Conservation (phyloP, 2,329 filamentous ascomycete species). For the Geosmithia morbida region DNA sequence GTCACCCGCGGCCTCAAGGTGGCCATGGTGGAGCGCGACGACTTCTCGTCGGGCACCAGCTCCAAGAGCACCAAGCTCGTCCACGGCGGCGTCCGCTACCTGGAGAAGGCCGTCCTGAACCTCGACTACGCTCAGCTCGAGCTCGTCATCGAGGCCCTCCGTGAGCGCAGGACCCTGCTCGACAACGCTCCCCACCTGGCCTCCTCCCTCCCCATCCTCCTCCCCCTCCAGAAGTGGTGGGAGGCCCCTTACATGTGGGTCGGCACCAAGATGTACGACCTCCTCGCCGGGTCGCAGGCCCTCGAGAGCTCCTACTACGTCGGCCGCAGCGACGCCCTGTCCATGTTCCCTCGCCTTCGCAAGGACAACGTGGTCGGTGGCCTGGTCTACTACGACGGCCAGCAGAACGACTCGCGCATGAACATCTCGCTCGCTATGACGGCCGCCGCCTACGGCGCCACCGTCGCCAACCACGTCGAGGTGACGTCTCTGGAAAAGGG, state of each 20-base stretch:
- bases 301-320: conserved; percentile 76
- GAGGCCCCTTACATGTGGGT: conserved; percentile 63
- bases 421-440: conserved; percentile 74
- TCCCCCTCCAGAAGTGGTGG: conserved; percentile 73
- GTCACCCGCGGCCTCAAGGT: conserved; percentile 68
- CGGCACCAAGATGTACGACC: conserved; percentile 65
- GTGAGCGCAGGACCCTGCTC: conserved; percentile 71
- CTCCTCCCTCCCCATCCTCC: conserved; percentile 69
- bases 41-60: conserved; percentile 70
- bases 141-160: conserved; percentile 67
- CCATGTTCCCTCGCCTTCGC: conserved; percentile 66
- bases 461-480: conserved; percentile 68
- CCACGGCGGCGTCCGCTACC: conserved; percentile 70
- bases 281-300: conserved; percentile 67
- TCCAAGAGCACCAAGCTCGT: conserved; percentile 82
- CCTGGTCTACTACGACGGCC: conserved; percentile 75
- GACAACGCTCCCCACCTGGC: conserved; percentile 74
- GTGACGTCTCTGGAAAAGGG: conserved; percentile 64
- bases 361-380: conserved; percentile 61
- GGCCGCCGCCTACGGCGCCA: conserved; percentile 65
- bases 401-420: conserved; percentile 80
- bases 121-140: conserved; percentile 72
- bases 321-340: conserved; percentile 61
- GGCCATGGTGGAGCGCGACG: conserved; percentile 68
- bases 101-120: conserved; percentile 79